phyloP scores from a whole-genome alignment of 768 basidiomycete genomes.

The Cystobasidium tubakii region DNA sequence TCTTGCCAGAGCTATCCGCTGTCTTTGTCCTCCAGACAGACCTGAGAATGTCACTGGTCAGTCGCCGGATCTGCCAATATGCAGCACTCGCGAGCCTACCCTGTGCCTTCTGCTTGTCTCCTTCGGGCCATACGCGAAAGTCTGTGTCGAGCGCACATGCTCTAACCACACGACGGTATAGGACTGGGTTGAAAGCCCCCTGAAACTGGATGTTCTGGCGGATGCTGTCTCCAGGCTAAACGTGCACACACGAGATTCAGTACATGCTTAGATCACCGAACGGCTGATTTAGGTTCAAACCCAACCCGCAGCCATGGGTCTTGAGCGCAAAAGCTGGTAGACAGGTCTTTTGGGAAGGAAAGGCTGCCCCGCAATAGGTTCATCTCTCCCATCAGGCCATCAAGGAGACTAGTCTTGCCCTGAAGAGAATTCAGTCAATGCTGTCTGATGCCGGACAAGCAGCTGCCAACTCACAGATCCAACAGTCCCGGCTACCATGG shows the following conservation, averaged over 20 bases:
- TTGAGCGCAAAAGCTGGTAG: constrained; percentile 33
- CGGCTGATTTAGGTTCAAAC: neutral
- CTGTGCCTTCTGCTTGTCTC: constrained; percentile 27
- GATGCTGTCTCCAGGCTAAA: constrained; percentile 26
- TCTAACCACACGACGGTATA: constrained; percentile 29
- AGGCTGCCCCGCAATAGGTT: neutral
- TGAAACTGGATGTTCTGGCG: constrained; percentile 35
- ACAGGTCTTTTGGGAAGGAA: neutral
- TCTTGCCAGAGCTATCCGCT: constrained; percentile 34
- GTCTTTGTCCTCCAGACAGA: constrained; percentile 33
- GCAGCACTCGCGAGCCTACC: neutral
- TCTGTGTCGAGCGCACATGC: constrained; percentile 36
- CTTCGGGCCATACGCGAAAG: constrained; percentile 28
- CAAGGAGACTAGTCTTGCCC: constrained; percentile 36
- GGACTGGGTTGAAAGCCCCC: constrained; percentile 26
- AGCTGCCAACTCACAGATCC: constrained; percentile 30
- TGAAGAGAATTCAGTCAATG: neutral
- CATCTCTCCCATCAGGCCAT: constrained; percentile 35
- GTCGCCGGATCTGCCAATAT: neutral
- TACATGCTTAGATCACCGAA: neutral
- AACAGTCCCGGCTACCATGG: constrained; percentile 30
- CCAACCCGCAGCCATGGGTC: constrained; percentile 34
- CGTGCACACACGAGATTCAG: neutral
- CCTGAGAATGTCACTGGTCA: too few species aligned
- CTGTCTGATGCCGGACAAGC: neutral